A percentile compares a stretch with the other conserved stretches of the same genome.
phyloP scores from a whole-genome alignment of 495 filamentous ascomycete species.

The Jackrogersella minutella region DNA sequence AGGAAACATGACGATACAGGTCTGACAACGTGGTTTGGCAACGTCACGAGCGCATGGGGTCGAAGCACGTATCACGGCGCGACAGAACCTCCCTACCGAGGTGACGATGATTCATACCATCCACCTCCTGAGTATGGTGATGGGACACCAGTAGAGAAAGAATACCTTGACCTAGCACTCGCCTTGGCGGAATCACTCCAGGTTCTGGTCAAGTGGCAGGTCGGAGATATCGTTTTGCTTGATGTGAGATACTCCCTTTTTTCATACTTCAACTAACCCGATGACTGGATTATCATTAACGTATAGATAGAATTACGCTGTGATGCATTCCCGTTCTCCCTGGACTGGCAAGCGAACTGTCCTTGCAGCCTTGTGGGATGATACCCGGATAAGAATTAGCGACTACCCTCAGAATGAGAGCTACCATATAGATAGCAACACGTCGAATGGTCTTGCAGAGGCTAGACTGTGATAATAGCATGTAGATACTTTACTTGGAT shows the following conservation, averaged over 20 bases:
- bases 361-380: conserved; percentile 40
- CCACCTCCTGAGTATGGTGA: conserved; percentile 40
- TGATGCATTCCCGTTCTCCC: conserved; percentile 41
- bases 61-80: conserved; percentile 36
- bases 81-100: conserved; percentile 35
- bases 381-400: conserved; percentile 18
- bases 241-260: conserved; percentile 14
- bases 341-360: conserved; percentile 40
- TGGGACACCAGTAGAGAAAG: conserved; percentile 35
- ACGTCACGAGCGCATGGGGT: conserved; percentile 39
- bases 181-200: conserved; percentile 37
- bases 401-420: conserved; percentile 13
- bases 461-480: too few relatives aligned
- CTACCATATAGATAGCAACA: too few relatives aligned
- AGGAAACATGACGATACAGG: conserved; percentile 35
- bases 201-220: conserved; percentile 30
- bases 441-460: too few relatives aligned
- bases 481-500: too few relatives aligned
- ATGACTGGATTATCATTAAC: not conserved
- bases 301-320: conserved; percentile 36
- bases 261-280: not conserved
- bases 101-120: conserved; percentile 42
- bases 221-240: conserved; percentile 25
- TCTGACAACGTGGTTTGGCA: conserved; percentile 41
- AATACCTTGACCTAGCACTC: conserved; percentile 40